Conservation (phyloP, 371 early-diverging fungal species). For the Nosema muscidifuracis region DNA sequence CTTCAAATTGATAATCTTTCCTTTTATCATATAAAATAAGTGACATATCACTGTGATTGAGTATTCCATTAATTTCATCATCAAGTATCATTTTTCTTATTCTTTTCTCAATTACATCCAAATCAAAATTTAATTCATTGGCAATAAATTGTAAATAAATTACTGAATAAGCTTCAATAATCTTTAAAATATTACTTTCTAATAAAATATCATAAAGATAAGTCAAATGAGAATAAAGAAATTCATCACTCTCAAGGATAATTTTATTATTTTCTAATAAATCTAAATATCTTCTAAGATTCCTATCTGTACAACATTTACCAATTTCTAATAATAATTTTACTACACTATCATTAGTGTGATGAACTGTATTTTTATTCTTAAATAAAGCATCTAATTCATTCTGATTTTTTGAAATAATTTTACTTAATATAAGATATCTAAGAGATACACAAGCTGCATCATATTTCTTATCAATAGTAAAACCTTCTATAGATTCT, state of each 20-base stretch:
- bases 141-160: constrained; percentile 59
- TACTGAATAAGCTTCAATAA: constrained; percentile 63
- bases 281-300: constrained; percentile 52
- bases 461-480: constrained; percentile 38
- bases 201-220: constrained; percentile 59
- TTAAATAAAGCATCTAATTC: constrained; percentile 52
- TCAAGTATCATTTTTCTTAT: constrained; percentile 64
- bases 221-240: constrained; percentile 55
- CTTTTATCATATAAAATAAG: constrained; percentile 45
- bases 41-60: constrained; percentile 58
- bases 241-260: constrained; percentile 50
- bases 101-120: constrained; percentile 59
- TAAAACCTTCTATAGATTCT: constrained; percentile 62
- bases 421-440: constrained; percentile 61
- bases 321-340: constrained; percentile 51
- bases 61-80: constrained; percentile 57
- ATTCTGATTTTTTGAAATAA: constrained; percentile 47
- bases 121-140: constrained; percentile 45
- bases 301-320: constrained; percentile 43
- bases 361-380: constrained; percentile 37
- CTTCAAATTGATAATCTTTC: constrained; percentile 9
- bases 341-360: constrained; percentile 40
- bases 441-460: constrained; percentile 45
- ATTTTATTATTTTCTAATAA: constrained; percentile 38
- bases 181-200: constrained; percentile 63